These are phyloP conservation scores for Chalciporus piperatus DNA, from an alignment of 768 basidiomycete genomes.

Conservation along the genomic window DNA sequence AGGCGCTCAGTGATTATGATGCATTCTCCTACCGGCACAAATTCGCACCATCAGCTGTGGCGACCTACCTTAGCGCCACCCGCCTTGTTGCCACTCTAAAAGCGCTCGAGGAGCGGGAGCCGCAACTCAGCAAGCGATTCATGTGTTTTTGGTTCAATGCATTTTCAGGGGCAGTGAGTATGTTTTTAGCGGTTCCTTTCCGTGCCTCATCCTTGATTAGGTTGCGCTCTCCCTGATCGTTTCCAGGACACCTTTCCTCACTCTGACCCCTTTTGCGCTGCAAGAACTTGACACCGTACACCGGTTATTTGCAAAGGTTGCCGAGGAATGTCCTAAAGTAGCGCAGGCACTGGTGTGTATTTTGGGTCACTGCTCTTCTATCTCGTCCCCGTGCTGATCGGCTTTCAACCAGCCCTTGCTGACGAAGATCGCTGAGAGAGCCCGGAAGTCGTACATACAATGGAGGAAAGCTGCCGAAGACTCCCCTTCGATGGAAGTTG, in stretches of 20 bases:
- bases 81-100: constrained; percentile 57
- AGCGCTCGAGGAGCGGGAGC: constrained; percentile 54
- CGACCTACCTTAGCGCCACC: constrained; percentile 60
- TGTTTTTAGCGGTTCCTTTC: neutral
- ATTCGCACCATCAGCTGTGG: constrained; percentile 68
- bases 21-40: constrained; percentile 57
- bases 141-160: constrained; percentile 75
- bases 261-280: constrained; percentile 57
- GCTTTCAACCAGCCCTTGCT: constrained; percentile 45
- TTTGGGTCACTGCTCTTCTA: neutral
- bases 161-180: constrained; percentile 66
- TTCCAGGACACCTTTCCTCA: constrained; percentile 56
- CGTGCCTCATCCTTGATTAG: constrained; percentile 29
- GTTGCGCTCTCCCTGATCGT: constrained; percentile 66
- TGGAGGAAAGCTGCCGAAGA: constrained; percentile 30
- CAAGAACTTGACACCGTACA: constrained; percentile 59
- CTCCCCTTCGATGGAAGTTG: constrained; percentile 26
- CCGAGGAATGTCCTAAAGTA: constrained; percentile 57
- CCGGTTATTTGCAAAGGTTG: constrained; percentile 54
- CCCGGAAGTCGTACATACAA: constrained; percentile 44
- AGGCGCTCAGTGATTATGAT: constrained; percentile 54
- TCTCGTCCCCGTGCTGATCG: constrained; percentile 7
- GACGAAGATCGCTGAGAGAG: constrained; percentile 53
- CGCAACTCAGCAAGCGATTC: constrained; percentile 61
- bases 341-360: constrained; percentile 54